These are phyloP conservation scores for Candida vaughaniae DNA, from an alignment of 805 yeast species.

Conservation along the genomic window DNA sequence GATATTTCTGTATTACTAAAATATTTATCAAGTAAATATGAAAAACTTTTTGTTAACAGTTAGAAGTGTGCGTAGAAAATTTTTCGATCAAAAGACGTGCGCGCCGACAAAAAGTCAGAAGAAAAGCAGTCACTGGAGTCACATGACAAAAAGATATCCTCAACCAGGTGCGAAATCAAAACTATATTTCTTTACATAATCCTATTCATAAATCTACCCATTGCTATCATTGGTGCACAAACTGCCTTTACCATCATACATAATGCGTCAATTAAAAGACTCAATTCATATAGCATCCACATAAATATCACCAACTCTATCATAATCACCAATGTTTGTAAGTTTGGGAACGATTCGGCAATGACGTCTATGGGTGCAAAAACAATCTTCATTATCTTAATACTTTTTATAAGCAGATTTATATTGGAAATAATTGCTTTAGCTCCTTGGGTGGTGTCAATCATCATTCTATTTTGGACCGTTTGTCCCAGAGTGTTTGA, in stretches of 20 bases:
- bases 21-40: constrained; percentile 7
- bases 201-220: constrained; percentile 43
- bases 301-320: constrained; percentile 36
- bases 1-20: constrained; percentile 16
- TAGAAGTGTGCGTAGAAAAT: constrained; percentile 10
- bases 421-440: constrained; percentile 29
- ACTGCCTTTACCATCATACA: constrained; percentile 46
- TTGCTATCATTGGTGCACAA: constrained; percentile 47
- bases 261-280: constrained; percentile 40
- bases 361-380: constrained; percentile 43
- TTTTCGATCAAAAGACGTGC: constrained; percentile 9
- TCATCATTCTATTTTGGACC: constrained; percentile 2
- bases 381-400: constrained; percentile 33
- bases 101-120: neutral
- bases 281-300: constrained; percentile 43
- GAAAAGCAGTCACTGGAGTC: constrained; percentile 14
- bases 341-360: constrained; percentile 33
- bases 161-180: too few relatives aligned
- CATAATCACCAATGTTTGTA: constrained; percentile 41
- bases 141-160: too few relatives aligned
- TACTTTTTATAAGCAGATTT: constrained; percentile 31
- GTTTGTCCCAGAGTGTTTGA: neutral
- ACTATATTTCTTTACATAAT: constrained; percentile 24
- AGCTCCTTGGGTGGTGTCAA: constrained; percentile 18
- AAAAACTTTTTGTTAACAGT: constrained; percentile 15